Evolutionary conservation across 768 basidiomycete species (phyloP).

Genomic region (Phanerochaete sordida): DNA sequence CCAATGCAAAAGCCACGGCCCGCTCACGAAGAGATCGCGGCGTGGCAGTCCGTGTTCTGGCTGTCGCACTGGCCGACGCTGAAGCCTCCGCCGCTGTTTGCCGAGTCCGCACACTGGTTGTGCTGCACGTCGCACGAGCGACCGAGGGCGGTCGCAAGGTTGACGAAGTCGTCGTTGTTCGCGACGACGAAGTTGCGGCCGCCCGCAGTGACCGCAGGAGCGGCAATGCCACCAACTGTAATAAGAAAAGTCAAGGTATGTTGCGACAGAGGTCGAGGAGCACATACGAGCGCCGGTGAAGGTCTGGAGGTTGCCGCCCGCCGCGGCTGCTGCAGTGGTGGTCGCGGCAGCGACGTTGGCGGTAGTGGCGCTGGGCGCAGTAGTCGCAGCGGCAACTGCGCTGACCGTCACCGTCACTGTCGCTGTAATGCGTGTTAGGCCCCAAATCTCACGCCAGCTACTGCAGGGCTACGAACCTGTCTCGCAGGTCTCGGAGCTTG

Average conservation of each 20-base stretch:
- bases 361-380: not conserved
- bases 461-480: too few species aligned
- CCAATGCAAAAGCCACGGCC: not conserved
- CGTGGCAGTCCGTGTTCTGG: slow-evolving; percentile 27
- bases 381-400: not conserved
- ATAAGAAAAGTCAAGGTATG: not conserved
- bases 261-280: not conserved
- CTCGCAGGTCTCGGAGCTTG: not conserved
- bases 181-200: slow-evolving; percentile 47
- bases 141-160: slow-evolving; percentile 45
- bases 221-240: slow-evolving; percentile 35
- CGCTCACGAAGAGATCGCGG: slow-evolving; percentile 15
- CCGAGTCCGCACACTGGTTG: slow-evolving; percentile 49
- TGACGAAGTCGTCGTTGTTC: slow-evolving; percentile 43
- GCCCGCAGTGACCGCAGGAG: slow-evolving; percentile 43
- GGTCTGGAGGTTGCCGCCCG: slow-evolving; percentile 41
- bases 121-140: slow-evolving; percentile 51
- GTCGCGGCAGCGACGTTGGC: slow-evolving; percentile 9
- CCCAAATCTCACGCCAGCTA: not conserved
- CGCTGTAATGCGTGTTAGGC: not conserved
- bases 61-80: slow-evolving; percentile 31
- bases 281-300: slow-evolving; percentile 47
- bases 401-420: slow-evolving; percentile 6
- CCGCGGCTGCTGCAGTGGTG: slow-evolving; percentile 7
- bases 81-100: slow-evolving; percentile 44